Base-by-base conservation (phyloP, 1,139 yeast genomes). In the Kodamaea anthophila region DNA sequence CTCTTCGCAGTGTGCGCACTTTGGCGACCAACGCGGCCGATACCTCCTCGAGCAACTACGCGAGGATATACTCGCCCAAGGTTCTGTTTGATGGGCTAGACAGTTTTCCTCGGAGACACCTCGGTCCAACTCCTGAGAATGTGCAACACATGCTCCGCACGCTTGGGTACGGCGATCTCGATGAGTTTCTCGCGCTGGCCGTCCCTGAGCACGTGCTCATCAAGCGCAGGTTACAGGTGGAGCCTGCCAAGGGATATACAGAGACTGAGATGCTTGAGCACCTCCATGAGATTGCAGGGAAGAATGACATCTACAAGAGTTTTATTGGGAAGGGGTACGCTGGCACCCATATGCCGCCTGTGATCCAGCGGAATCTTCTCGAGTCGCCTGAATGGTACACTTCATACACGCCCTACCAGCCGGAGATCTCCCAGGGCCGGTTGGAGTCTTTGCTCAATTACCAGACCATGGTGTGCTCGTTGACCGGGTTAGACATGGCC, bases 311-410 rank as follows among this genome's bases (percentile, higher is more conserved):
- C 31, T 73, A 78, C 34, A 75, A 76, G 53, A 74, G 88, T 15
- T 81, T 79, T 46, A 88, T 91, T 40, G 98, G 98, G 39, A 84
- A 84, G 55, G 98, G 98, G 25, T 91, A 91, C 58, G 84, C 85
- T 46, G 95, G 94, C 33, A 88, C 97, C 2, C 67, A 72, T 34
- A 68, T 86, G 24, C 98, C 98, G 0, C 83, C 95, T 4, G 96
- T 88, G 24, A 84, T 91, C 46, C 94, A 85, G 64, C 76, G 98
- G 54, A 91, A 91, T 51, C 60, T 91, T 37, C 65, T 91, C 38
- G 98, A 91, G 57, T 77, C 81, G 40, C 98, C 98, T 11, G 96
- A 86, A 53, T 91, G 98, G 98, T 91, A 91, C 64, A 91, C 98
- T 21, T 85, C 96, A 0, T 91, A 91, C 55, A 91, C 98, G 16